A percentile compares a stretch with the other conserved stretches of the same genome.
Evolutionary conservation across 768 basidiomycete species (phyloP).

Genomic region (Naganishia randhawae): DNA sequence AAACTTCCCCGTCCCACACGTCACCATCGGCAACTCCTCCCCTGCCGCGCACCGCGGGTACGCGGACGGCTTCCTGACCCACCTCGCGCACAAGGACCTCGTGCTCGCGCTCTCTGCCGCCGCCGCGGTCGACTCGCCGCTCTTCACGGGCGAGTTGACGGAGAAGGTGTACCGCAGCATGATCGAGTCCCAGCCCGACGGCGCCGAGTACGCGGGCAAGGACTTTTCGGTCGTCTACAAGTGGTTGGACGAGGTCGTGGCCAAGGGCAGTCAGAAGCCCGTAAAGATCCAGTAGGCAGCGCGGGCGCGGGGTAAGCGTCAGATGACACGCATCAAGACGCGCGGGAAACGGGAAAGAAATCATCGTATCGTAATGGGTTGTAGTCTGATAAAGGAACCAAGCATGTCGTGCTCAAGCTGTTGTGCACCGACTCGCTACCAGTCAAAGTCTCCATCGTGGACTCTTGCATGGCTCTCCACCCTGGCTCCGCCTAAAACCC

Average conservation of each 20-base stretch:
- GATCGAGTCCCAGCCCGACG: constrained; percentile 13
- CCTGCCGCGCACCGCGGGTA: constrained; percentile 29
- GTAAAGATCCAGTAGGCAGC: neutral
- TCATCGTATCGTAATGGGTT: no score
- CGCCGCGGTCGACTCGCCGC: constrained; percentile 6
- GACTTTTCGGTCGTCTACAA: constrained; percentile 32
- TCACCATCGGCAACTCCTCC: constrained; percentile 20
- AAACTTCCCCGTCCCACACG: constrained; percentile 31
- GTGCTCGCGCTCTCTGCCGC: constrained; percentile 28
- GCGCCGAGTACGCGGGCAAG: constrained; percentile 14
- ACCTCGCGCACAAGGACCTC: constrained; percentile 30
- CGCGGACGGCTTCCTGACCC: constrained; percentile 30
- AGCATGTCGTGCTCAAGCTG: no score
- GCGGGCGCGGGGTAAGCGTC: no score
- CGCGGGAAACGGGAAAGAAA: no score
- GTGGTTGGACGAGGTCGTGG: constrained; percentile 27
- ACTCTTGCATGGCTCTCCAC: no score
- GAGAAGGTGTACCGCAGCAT: constrained; percentile 28
- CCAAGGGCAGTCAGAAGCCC: constrained; percentile 3
- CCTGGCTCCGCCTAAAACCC: no score
- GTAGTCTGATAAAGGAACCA: no score
- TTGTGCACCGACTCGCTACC: no score
- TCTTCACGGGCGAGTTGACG: constrained; percentile 24
- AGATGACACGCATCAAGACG: no score
- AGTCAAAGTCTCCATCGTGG: no score